Conservation (phyloP, 495 filamentous ascomycete genomes). For the Hypoxylon fuscum region DNA sequence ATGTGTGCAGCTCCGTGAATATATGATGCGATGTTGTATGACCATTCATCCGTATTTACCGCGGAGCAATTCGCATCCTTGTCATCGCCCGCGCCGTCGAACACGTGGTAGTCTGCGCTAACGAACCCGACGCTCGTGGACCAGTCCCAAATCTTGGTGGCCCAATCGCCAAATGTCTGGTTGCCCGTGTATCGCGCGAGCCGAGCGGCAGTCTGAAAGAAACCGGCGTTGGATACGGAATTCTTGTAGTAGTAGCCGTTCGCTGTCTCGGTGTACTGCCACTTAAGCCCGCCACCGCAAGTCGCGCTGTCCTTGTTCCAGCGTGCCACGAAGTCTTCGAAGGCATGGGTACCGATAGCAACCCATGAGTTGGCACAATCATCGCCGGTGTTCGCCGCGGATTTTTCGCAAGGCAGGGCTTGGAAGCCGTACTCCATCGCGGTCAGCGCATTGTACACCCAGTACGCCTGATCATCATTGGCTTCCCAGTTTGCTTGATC, state of each 20-base stretch:
- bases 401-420: slow-evolving; percentile 30
- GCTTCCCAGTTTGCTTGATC: slow-evolving; percentile 82
- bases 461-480: slow-evolving; percentile 90
- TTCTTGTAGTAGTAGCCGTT: slow-evolving; percentile 85
- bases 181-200: slow-evolving; percentile 82
- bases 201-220: slow-evolving; percentile 81
- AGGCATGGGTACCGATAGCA: slow-evolving; percentile 78
- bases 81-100: slow-evolving; percentile 71
- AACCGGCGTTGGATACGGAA: slow-evolving; percentile 76
- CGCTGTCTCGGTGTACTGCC: slow-evolving; percentile 84
- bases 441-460: slow-evolving; percentile 81
- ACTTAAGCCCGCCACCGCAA: slow-evolving; percentile 82
- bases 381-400: slow-evolving; percentile 58
- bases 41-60: slow-evolving; percentile 73
- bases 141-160: slow-evolving; percentile 77
- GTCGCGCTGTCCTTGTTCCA: slow-evolving; percentile 75
- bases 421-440: slow-evolving; percentile 78
- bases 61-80: slow-evolving; percentile 67
- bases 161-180: slow-evolving; percentile 78
- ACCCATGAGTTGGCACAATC: slow-evolving; percentile 74
- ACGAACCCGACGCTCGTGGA: slow-evolving; percentile 68
- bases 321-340: slow-evolving; percentile 69
- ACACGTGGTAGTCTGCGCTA: slow-evolving; percentile 66
- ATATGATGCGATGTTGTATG: slow-evolving; percentile 78
- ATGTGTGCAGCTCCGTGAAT: slow-evolving; percentile 79